These are phyloP conservation scores for Corynascus novoguineensis DNA, from an alignment of 495 filamentous ascomycete genomes.

Conservation along the genomic window DNA sequence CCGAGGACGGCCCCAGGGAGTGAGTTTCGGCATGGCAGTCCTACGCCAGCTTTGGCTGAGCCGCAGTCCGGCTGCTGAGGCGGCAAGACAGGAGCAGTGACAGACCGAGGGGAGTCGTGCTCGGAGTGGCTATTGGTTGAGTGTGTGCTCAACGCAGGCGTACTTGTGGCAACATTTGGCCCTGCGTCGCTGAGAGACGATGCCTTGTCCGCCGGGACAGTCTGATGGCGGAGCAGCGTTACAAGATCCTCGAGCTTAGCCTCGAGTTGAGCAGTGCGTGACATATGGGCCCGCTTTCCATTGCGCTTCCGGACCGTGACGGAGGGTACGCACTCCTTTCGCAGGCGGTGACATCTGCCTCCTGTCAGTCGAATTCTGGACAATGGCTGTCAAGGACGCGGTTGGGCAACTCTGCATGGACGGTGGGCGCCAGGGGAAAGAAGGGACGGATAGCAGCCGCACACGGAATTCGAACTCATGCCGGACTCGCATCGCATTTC, in stretches of 20 bases:
- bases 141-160: conserved; percentile 8
- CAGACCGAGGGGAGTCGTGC: conserved; percentile 10
- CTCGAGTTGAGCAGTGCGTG: conserved; percentile 40
- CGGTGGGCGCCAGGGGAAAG: not conserved
- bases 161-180: not conserved
- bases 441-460: not conserved
- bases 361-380: not conserved
- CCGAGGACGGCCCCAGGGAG: conserved; percentile 7
- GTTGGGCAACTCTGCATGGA: not conserved
- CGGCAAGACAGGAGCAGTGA: not conserved
- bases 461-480: conserved; percentile 5
- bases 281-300: conserved; percentile 23
- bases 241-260: conserved; percentile 44
- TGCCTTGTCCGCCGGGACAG: conserved; percentile 12
- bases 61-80: not conserved
- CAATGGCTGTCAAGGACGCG: not conserved
- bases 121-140: conserved; percentile 13
- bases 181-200: not conserved
- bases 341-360: conserved; percentile 35
- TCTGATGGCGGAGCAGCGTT: conserved; percentile 36
- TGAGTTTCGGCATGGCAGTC: conserved; percentile 1
- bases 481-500: conserved; percentile 4
- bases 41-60: not conserved
- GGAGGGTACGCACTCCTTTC: conserved; percentile 38
- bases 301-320: conserved; percentile 37